A percentile compares a stretch with the other conserved stretches of the same genome.
Evolutionary conservation across 2,329 filamentous ascomycete genomes (phyloP).

Genomic region (Penicillium sp.): DNA sequence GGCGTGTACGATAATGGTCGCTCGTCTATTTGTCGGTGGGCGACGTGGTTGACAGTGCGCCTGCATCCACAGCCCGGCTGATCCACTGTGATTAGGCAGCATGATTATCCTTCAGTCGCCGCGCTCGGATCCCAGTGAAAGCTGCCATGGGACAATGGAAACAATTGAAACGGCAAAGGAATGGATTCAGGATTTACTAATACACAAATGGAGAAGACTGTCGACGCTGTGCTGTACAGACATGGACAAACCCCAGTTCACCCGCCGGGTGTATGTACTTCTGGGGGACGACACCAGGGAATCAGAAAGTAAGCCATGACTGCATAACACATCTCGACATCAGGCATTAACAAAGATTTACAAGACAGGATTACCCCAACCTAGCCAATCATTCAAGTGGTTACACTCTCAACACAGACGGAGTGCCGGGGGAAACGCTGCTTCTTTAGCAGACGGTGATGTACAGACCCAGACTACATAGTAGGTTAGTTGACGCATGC

Average conservation of each 20-base stretch:
- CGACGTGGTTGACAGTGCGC: too few species aligned
- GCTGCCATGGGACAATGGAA: background rate
- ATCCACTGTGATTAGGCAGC: background rate
- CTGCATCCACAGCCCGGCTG: background rate
- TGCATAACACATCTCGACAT: background rate
- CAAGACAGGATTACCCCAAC: background rate
- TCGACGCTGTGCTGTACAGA: background rate
- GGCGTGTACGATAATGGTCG: too few species aligned
- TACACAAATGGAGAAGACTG: background rate
- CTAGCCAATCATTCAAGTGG: background rate
- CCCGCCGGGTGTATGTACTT: background rate
- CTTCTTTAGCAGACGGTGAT: slow-evolving; percentile 41
- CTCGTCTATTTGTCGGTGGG: too few species aligned
- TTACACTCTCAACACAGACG: too few species aligned
- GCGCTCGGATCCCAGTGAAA: too few species aligned
- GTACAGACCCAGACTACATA: slow-evolving; percentile 39
- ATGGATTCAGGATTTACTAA: background rate
- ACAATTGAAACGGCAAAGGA: background rate
- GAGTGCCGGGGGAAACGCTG: background rate
- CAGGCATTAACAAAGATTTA: background rate
- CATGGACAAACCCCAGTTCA: background rate
- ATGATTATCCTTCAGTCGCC: background rate
- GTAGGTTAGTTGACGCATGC: slow-evolving; percentile 15
- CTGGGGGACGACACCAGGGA: background rate
- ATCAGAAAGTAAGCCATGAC: background rate